Base-by-base conservation (phyloP, 768 basidiomycete species). In the Panus rudis region DNA sequence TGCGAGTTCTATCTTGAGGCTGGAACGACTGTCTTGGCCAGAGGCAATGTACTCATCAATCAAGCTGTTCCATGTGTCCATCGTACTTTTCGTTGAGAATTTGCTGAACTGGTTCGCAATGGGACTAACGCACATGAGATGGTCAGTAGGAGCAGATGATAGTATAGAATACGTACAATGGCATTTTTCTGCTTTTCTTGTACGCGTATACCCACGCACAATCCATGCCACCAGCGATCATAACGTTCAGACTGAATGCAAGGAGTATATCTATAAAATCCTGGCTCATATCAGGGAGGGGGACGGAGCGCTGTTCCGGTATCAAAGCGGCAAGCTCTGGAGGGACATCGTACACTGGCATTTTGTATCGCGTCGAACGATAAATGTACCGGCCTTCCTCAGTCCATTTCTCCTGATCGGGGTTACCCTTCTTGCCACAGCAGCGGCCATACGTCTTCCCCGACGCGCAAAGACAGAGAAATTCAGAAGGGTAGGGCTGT, bases 1-100 rank as follows among this genome's bases (percentile, higher is more conserved):
- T 3, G 41, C 46, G 25, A 42, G 27, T 30, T 55, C 58, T 31
- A 62, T 58, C 17, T 55, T 52, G 17, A 37, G 38, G 7, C 37
- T 31, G 4, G 49, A 41, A 2, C 54, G 49, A 3, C 34, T 4
- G 32, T 60, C 59, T 2, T 16, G 17, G 4, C 43, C 45, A 10
- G 31, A 24, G 14, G 39, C 52, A 20, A 57, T 60, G 41, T 60
- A 60, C 16, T 46, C 39, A 33, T 62, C 60, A 2, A 62, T 50
- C 8, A 42, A 45, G 11, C 34, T 41, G 41, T 61, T 59, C 58
- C 58, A 61, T 28, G 52, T 47, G 39, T 40, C 34, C 42, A 30
- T 11, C 26, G 31, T 31, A 14, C 26, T 24, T 35, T 30, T 27
- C 23, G 17, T 10, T 12, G 32, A 38, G 13, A 21, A 6, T 26